Evolutionary conservation across 1,139 yeast genomes (phyloP), one percentile per base, ranked within the genome.

Genomic region (Protomyces gravidus): DNA sequence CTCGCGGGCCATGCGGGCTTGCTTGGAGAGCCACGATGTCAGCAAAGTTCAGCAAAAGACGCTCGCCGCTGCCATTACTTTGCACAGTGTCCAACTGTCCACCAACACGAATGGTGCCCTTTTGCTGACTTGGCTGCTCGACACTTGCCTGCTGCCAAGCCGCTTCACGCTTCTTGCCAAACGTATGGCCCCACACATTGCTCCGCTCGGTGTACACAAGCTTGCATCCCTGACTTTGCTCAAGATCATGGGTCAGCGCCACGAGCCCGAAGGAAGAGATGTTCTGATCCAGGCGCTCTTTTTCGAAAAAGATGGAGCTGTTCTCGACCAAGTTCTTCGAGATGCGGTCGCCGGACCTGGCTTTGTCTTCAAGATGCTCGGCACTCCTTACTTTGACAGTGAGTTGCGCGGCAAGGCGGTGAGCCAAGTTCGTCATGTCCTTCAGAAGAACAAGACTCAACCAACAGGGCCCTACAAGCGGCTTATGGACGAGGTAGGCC

Each of bases 1-100:
- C 50, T 92, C 97, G 0, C 80, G 98, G 67, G 96, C 97, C 33
- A 85, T 90, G 66, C 77, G 98, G 65, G 95, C 98, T 0, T 89
- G 95, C 66, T 76, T 92, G 59, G 98, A 92, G 72, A 84, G 92
- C 47, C 81, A 80, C 53, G 79, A 80, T 63, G 78, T 83, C 7
- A 77, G 85, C 11, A 74, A 75, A 36, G 90, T 84, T 67, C 95
- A 89, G 68, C 80, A 85, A 45, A 51, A 86, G 6, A 77, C 88
- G 60, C 79, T 90, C n/a, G 85, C 96, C 13, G 84, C 89, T 1
- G 82, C 89, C 63, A 87, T 92, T 63, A 83, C 89, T 25, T 79
- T 84, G 58, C 84, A 85, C 74, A 83, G 94, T 36, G 87, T 86
- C 65, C 89, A 85, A 64, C 77, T 92, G 67, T 89, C 90, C 1